phyloP scores from a whole-genome alignment of 805 yeast species.

The Hanseniaspora vineae region DNA sequence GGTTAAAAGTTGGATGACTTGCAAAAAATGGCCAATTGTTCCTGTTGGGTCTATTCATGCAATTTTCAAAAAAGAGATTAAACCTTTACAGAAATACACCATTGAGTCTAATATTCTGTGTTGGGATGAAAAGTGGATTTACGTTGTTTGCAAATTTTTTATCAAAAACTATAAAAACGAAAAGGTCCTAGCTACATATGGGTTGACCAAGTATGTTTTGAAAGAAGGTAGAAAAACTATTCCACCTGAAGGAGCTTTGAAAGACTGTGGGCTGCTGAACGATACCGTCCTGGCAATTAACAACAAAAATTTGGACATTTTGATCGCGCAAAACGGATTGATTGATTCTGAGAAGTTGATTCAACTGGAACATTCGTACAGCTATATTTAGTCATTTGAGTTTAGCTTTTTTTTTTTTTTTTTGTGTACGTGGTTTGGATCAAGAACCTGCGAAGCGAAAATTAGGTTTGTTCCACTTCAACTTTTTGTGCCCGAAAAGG shows the following conservation, averaged over 20 bases:
- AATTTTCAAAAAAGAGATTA: constrained; percentile 60
- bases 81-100: constrained; percentile 45
- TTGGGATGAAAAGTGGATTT: constrained; percentile 86
- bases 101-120: constrained; percentile 51
- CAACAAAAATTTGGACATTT: constrained; percentile 23
- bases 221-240: constrained; percentile 70
- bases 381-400: background rate
- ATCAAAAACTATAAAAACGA: constrained; percentile 22
- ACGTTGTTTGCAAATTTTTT: constrained; percentile 50
- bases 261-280: constrained; percentile 40
- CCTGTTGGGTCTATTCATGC: constrained; percentile 69
- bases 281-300: constrained; percentile 36
- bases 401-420: background rate
- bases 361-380: background rate
- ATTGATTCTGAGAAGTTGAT: background rate
- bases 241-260: constrained; percentile 46
- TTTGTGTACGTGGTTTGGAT: too few species aligned
- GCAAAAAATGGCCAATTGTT: constrained; percentile 39
- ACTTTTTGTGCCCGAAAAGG: too few species aligned
- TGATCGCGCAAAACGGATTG: constrained; percentile 14
- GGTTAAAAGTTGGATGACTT: constrained; percentile 38
- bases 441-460: too few species aligned
- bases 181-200: constrained; percentile 38
- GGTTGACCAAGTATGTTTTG: constrained; percentile 69
- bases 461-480: too few species aligned